Evolutionary conservation across 176 grass and related monocot species (phyloP), one percentile per base, ranked within the genome.

Genomic region (Ensete glaucum): DNA sequence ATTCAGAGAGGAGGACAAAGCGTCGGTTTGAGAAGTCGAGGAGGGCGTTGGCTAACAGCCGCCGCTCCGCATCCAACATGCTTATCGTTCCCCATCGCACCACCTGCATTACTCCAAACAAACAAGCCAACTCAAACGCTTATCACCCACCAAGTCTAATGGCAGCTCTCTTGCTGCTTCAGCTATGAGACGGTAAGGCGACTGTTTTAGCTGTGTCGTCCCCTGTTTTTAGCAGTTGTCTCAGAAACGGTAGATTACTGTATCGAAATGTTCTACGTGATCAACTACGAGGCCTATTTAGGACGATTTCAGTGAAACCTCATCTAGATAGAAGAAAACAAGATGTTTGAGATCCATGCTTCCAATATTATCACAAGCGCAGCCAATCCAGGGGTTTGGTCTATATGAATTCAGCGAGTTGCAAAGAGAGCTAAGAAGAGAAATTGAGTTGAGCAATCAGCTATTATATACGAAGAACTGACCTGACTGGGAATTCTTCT

Each of bases 401-500:
- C 2, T 29, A 34, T 34, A 34, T 34, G 29, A 34, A 34, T 34
- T 34, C 29, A 3, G 29, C 29, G 2, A 34, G 29, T 34, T 34
- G 2, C 27, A 5, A 34, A 34, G 29, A 34, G 4, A 34, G 29
- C 29, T 34, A 34, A 34, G 3, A 34, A 34, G 29, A 4, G 29
- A 34, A 10, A 52, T 34, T 11, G 16, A 49, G 11, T 59, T 21
- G 57, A 59, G 54, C 17, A 59, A 16, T 7, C 12, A 63, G 55
- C 7, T 11, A 63, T 23, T 11, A 63, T 23, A 53, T 62, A 15
- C 21, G 5, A 58, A 11, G 55, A 56, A 64, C 71, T 55, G 57
- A 87, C 85, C 71, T 79, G 54, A 25, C 85, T 87, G 20, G 85
- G 76, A 67, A 87, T 71, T 72, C 71, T 75, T 75, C 80, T 74